These are phyloP conservation scores for Xylaria grammica DNA, from an alignment of 495 filamentous ascomycete species.

Conservation along the genomic window DNA sequence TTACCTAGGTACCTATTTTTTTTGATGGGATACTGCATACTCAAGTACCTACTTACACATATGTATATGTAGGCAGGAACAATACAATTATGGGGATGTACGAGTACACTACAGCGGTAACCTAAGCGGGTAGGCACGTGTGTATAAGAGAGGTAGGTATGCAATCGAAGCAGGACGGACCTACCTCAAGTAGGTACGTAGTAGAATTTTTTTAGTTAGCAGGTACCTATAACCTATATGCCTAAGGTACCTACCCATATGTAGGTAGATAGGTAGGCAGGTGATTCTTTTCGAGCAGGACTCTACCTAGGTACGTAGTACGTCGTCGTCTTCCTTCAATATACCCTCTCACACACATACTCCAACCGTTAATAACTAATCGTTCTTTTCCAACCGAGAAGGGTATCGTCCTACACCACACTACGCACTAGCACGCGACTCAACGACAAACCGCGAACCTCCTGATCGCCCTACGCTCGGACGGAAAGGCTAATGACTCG, in stretches of 20 bases:
- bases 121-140: too few species aligned
- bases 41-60: not conserved
- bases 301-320: not conserved
- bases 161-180: too few species aligned
- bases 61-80: not conserved
- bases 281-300: too few species aligned
- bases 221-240: too few species aligned
- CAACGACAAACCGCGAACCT: not conserved
- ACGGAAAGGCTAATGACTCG: constrained; percentile 4
- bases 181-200: too few species aligned
- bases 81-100: too few species aligned
- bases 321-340: not conserved
- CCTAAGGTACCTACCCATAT: too few species aligned
- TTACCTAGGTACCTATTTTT: not conserved
- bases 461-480: constrained; percentile 20
- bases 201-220: too few species aligned
- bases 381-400: not conserved
- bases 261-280: too few species aligned
- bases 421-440: constrained; percentile 12
- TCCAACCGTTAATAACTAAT: not conserved
- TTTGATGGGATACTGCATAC: too few species aligned
- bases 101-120: too few species aligned
- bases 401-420: constrained; percentile 1
- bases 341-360: not conserved
- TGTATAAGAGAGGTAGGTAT: too few species aligned